Conservation (phyloP, 768 basidiomycete genomes). For the Russula ochroleuca region DNA sequence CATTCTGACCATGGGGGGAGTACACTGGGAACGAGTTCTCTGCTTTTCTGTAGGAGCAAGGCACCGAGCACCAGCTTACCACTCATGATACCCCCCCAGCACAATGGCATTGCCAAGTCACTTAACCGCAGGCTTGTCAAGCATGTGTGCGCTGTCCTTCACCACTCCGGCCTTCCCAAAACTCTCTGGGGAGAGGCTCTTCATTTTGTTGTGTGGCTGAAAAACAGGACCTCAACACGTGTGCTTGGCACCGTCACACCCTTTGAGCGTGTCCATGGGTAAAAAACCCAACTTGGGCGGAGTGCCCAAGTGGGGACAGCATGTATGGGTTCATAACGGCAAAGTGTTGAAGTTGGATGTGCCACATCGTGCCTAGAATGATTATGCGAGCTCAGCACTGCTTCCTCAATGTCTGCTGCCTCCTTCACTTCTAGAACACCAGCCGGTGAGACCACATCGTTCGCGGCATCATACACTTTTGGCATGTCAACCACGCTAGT, state of each 20-base stretch:
- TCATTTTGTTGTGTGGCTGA: not conserved
- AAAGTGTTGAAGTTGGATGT: not conserved
- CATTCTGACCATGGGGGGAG: slow-evolving; percentile 34
- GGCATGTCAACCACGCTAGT: too few relatives aligned
- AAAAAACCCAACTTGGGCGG: not conserved
- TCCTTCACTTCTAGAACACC: not conserved
- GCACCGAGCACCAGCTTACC: slow-evolving; percentile 29
- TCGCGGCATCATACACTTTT: too few relatives aligned
- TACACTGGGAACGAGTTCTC: slow-evolving; percentile 31
- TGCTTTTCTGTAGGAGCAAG: slow-evolving; percentile 26
- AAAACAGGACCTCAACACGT: not conserved
- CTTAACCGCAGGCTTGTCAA: slow-evolving; percentile 36
- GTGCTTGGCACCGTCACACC: not conserved
- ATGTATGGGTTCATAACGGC: not conserved
- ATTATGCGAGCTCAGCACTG: slow-evolving; percentile 6
- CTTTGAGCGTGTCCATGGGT: not conserved
- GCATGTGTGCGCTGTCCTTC: slow-evolving; percentile 34
- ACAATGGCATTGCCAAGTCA: slow-evolving; percentile 40
- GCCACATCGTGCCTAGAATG: slow-evolving; percentile 1
- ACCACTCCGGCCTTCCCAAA: slow-evolving; percentile 31
- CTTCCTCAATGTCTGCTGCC: slow-evolving; percentile 10
- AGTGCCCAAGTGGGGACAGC: not conserved
- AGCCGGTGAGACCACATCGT: slow-evolving; percentile 8
- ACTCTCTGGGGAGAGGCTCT: slow-evolving; percentile 38
- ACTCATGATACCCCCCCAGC: slow-evolving; percentile 34